Percentiles rank a stretch among this genome's conserved stretches.
Conservation (phyloP, 2,329 filamentous ascomycete species). For the Sclerotinia sclerotiorum region DNA sequence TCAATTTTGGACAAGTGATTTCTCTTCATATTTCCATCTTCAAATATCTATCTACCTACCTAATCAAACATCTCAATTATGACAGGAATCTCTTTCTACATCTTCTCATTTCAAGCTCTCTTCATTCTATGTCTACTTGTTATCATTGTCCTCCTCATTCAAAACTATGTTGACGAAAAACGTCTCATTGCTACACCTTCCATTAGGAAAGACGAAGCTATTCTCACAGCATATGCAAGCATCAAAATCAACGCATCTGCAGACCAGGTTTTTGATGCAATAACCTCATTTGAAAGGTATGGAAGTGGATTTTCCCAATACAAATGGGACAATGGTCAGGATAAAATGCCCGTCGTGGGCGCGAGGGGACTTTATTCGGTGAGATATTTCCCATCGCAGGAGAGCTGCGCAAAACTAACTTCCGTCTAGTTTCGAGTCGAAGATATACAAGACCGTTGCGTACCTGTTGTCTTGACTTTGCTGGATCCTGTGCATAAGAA, state of each 20-base stretch:
- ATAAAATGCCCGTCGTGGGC: constrained; percentile 28
- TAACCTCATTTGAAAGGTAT: constrained; percentile 29
- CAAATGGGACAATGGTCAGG: constrained; percentile 26
- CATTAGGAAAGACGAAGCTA: constrained; percentile 25
- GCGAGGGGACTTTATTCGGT: constrained; percentile 29
- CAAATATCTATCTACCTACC: no score
- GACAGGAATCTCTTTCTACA: constrained; percentile 1
- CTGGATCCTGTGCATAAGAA: constrained; percentile 28
- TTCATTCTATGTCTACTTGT: constrained; percentile 22
- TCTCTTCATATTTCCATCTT: neutral
- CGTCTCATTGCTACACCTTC: constrained; percentile 25
- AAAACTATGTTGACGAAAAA: constrained; percentile 22
- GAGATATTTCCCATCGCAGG: neutral
- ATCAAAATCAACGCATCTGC: constrained; percentile 28
- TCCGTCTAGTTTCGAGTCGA: constrained; percentile 9
- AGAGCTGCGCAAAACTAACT: neutral
- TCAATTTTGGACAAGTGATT: neutral
- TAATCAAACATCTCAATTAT: neutral
- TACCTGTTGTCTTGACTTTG: constrained; percentile 25
- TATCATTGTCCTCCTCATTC: constrained; percentile 25
- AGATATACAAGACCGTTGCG: constrained; percentile 2
- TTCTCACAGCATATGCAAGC: constrained; percentile 28
- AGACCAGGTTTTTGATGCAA: constrained; percentile 30
- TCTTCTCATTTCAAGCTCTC: constrained; percentile 10
- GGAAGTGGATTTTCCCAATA: constrained; percentile 26